Percentiles rank a stretch among this genome's conserved stretches.
Conservation (phyloP, 1,139 yeast genomes). For the Candida sanyaensis region DNA sequence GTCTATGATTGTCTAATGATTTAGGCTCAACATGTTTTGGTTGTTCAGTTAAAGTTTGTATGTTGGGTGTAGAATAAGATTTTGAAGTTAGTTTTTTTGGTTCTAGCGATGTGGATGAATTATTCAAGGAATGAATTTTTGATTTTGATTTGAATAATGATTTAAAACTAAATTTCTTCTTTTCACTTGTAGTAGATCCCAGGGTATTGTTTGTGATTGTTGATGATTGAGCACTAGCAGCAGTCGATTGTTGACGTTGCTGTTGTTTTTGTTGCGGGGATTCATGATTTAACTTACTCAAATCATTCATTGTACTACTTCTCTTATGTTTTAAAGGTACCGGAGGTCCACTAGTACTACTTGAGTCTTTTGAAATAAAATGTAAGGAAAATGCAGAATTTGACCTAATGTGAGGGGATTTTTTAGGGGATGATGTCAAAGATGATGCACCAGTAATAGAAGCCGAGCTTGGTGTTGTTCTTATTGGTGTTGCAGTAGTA, state of each 20-base stretch:
- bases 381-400: constrained; percentile 28
- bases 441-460: too few species aligned
- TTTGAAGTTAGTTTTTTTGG: constrained; percentile 23
- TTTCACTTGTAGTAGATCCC: constrained; percentile 23
- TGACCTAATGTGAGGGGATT: constrained; percentile 31
- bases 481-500: neutral
- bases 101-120: neutral
- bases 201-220: constrained; percentile 7
- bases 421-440: constrained; percentile 16
- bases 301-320: constrained; percentile 24
- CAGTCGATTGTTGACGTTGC: neutral
- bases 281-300: constrained; percentile 7
- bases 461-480: too few species aligned
- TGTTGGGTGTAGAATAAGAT: constrained; percentile 34
- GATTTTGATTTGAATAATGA: constrained; percentile 40
- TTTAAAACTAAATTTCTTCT: constrained; percentile 43
- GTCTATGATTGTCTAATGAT: constrained; percentile 1
- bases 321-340: constrained; percentile 21
- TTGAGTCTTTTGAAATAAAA: constrained; percentile 5
- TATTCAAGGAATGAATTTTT: constrained; percentile 26
- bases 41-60: constrained; percentile 11
- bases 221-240: constrained; percentile 1
- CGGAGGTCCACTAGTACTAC: neutral
- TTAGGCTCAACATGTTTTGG: neutral
- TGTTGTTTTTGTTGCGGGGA: neutral